Evolutionary conservation across 768 basidiomycete genomes (phyloP), one percentile per base, ranked within the genome.

Genomic region (Galerina marginata): DNA sequence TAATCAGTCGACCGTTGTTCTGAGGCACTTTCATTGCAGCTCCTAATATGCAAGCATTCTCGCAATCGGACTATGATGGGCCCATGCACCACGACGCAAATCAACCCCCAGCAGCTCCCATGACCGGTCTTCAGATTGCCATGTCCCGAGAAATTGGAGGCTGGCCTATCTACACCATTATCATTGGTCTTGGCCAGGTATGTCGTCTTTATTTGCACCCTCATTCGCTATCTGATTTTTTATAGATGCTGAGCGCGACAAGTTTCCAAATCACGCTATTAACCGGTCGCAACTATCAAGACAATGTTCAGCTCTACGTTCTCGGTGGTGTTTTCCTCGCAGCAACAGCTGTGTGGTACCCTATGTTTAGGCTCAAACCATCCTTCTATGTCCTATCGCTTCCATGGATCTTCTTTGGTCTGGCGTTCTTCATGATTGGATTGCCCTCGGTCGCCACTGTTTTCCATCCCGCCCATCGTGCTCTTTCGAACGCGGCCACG

Each of bases 261-360:
- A 96, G 94, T 69, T 97, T 96, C 86, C 95, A 97, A 76, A 91
- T 96, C 69, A 96, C 94, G 15, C 77, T 97, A 38, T 81, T 96
- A 16, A 90, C 91, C 16, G 95, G 95, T 54, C 86, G 89, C 67
- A 95, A 93, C 66, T 93, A 88, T 76, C 87, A 93, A 72, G 83
- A 87, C 62, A 81, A 90, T 65, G 62, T 92, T 25, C 92, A 95
- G 68, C 83, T 96, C 9, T 97, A 96, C 70, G 92, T 96, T 50
- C 86, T 97, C n/a, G 90, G 93, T 42, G 87, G 84, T 58, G 87
- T 96, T 64, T 96, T 96, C 81, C 79, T 96, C 36, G 91, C 86
- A 3, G 86, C 94, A 9, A 93, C 95, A 3, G 81, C 86, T 23
- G 87, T 92, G 49, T 97, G 95, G 95, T 96, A 96, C 75, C 83